These are phyloP conservation scores for Malassezia japonica DNA, from an alignment of 1,284 basidiomycete species.

Conservation along the genomic window DNA sequence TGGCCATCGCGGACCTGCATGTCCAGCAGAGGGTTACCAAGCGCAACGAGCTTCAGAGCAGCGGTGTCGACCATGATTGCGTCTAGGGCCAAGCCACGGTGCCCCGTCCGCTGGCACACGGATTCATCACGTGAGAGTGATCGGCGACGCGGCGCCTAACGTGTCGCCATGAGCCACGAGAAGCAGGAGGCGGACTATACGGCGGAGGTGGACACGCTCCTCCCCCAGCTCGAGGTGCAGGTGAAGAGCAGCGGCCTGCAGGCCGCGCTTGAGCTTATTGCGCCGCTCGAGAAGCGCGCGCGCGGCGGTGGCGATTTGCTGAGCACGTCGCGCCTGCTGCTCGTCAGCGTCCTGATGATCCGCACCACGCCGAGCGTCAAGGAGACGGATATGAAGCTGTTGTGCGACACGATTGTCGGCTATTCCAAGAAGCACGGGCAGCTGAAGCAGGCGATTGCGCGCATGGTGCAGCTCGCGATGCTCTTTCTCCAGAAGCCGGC, in stretches of 20 bases:
- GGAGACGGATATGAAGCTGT: conserved; percentile 28
- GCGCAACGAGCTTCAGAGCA: conserved; percentile 43
- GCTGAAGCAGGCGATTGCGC: conserved; percentile 76
- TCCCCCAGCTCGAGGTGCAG: conserved; percentile 51
- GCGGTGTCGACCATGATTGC: conserved; percentile 10
- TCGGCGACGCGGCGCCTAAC: background rate
- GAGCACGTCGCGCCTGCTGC: conserved; percentile 77
- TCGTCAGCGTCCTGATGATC: conserved; percentile 55
- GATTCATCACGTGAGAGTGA: conserved; percentile 14
- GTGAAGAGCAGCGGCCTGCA: conserved; percentile 14
- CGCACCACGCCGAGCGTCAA: conserved; percentile 24
- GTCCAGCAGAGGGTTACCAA: conserved; percentile 49
- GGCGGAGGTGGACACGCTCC: conserved; percentile 52
- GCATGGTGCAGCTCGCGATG: conserved; percentile 59
- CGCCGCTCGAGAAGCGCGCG: conserved; percentile 85
- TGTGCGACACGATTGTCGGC: conserved; percentile 31
- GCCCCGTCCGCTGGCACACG: background rate
- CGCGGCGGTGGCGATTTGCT: conserved; percentile 83
- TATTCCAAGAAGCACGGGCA: conserved; percentile 92
- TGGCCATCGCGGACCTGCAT: conserved; percentile 59
- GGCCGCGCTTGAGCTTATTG: conserved; percentile 76
- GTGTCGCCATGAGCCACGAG: conserved; percentile 23
- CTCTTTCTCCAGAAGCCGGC: conserved; percentile 32
- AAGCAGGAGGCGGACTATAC: conserved; percentile 56
- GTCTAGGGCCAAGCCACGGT: background rate